Evolutionary conservation across 2,329 filamentous ascomycete species (phyloP), one percentile per base, ranked within the genome.

Genomic region (Trichoderma pleuroti): DNA sequence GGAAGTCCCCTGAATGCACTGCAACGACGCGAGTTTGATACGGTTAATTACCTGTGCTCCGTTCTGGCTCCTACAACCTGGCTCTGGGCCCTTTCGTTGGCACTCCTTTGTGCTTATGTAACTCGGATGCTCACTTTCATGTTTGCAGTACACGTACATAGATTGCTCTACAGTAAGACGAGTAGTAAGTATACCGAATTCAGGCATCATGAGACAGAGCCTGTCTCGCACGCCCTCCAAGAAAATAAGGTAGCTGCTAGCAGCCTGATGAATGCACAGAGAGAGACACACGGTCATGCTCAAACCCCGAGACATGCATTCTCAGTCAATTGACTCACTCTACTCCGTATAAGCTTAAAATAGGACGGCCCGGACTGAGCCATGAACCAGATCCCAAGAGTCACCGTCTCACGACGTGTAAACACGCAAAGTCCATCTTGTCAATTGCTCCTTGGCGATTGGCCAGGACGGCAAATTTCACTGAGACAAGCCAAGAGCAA

Each of bases 401-500:
- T 39, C 26, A 49, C n/a, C 32, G 24, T 68, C 54, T 60, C 8
- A 60, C 8, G 34, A 54, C 57, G 28, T 34, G 24, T 56, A 62
- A 46, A 42, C n/a, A 12, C n/a, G 39, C 30, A 9, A 24, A 63
- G 14, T 34, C 21, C 56, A 61, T 68, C 56, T 60, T 56, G 24
- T 52, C 56, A 68, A 68, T 61, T 52, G 39, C 65, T 12, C 36
- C n/a, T 16, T n/a, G 16, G 30, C 39, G 28, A 68, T 68, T 68
- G 65, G 65, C 28, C 28, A n/a, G 34, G 39, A 52, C 36, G 12
- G 26, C 34, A 36, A 36, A 61, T 46, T 60, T 21, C 24, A 49
- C 24, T 68, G 56, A 68, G 39, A 68, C 65, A 68, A 52, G 65
- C 65, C 54, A 67, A 60, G 65, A 57, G 36, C 54, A 61, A 68